Conservation (phyloP, 2,329 filamentous ascomycete genomes). For the Fusarium transvaalense region DNA sequence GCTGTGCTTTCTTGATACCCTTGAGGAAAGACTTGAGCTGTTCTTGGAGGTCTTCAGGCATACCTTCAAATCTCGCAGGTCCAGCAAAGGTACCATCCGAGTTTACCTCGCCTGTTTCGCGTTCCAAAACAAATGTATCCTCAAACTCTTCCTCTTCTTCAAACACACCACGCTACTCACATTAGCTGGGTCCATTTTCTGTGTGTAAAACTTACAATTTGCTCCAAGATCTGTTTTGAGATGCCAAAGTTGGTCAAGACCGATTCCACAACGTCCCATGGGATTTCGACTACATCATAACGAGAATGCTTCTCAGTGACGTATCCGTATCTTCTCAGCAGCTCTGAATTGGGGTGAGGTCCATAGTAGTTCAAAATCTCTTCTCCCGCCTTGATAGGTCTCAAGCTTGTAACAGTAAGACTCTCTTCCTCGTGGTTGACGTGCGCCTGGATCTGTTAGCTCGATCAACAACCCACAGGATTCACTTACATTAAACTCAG, state of each 20-base stretch:
- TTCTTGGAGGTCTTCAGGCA: conserved; percentile 65
- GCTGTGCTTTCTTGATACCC: conserved; percentile 59
- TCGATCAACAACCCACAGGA: background rate
- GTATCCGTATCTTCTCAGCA: conserved; percentile 88
- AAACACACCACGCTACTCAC: conserved; percentile 57
- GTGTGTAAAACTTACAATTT: conserved; percentile 54
- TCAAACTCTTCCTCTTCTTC: conserved; percentile 78
- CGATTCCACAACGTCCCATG: conserved; percentile 69
- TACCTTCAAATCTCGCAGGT: conserved; percentile 54
- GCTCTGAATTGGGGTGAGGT: conserved; percentile 82
- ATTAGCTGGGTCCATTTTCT: conserved; percentile 40
- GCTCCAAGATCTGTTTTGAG: conserved; percentile 55
- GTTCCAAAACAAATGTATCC: conserved; percentile 78
- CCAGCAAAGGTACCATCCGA: conserved; percentile 60
- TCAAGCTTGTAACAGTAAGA: conserved; percentile 79
- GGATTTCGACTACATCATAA: conserved; percentile 86
- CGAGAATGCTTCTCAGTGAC: conserved; percentile 81
- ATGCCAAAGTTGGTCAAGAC: conserved; percentile 58
- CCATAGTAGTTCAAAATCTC: conserved; percentile 94
- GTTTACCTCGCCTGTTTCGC: conserved; percentile 65
- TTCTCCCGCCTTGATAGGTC: conserved; percentile 75
- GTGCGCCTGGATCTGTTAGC: conserved; percentile 58
- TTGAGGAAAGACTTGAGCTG: conserved; percentile 66
- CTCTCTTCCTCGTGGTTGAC: conserved; percentile 66
- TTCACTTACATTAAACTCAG: conserved; percentile 79